These are phyloP conservation scores for Yarrowia sp. DNA, from an alignment of 805 yeast species.

Conservation along the genomic window DNA sequence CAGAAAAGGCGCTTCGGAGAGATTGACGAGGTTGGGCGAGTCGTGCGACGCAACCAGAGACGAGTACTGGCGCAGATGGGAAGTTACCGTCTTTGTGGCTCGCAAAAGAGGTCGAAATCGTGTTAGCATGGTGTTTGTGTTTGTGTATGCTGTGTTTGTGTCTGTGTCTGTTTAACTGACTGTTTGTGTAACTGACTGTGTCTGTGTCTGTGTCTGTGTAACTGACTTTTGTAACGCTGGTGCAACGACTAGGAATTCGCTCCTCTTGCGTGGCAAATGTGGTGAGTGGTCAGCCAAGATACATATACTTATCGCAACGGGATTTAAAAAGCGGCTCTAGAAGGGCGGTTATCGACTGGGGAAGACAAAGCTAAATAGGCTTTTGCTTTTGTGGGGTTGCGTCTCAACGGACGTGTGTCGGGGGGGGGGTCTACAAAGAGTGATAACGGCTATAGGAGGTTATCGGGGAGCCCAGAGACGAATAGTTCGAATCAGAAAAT, in stretches of 20 bases:
- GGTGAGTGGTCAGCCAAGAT: not conserved
- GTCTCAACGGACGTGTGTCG: conserved; percentile 2
- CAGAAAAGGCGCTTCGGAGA: conserved; percentile 36
- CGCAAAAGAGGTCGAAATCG: not conserved
- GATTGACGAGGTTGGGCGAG: conserved; percentile 32
- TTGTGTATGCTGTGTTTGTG: not conserved
- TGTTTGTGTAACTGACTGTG: not conserved
- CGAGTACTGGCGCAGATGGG: not conserved
- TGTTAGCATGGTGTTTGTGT: not conserved
- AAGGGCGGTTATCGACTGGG: conserved; percentile 15
- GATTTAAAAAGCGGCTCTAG: not conserved
- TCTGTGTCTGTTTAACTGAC: not conserved
- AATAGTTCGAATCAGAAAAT: too few relatives aligned
- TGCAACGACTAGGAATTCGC: not conserved
- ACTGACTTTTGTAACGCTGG: too few relatives aligned
- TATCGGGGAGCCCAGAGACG: too few relatives aligned
- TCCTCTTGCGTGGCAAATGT: not conserved
- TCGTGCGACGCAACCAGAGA: not conserved
- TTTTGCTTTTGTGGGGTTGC: conserved; percentile 9
- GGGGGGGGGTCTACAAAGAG: not conserved
- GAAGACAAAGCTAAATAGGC: not conserved
- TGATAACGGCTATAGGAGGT: not conserved
- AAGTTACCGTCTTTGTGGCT: not conserved
- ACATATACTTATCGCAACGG: not conserved
- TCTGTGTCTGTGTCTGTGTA: not conserved